These are phyloP conservation scores for Phytophthora pluvialis DNA, from an alignment of 352 stramenopile species.

Conservation along the genomic window DNA sequence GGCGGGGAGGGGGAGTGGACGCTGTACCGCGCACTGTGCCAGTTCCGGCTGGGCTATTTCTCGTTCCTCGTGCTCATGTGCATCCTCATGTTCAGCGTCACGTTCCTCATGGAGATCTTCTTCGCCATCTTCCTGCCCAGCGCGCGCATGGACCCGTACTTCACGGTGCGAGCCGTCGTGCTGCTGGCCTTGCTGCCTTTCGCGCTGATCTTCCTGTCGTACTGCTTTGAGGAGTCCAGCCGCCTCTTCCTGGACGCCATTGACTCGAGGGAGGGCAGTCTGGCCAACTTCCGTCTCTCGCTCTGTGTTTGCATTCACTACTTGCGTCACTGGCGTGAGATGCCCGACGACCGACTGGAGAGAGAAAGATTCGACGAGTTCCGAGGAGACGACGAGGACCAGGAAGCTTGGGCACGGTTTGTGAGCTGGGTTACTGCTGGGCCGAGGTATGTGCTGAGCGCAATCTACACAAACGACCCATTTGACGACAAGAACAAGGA, in stretches of 20 bases:
- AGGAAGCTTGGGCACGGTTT: constrained; percentile 66
- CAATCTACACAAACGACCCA: constrained; percentile 69
- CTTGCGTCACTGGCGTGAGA: constrained; percentile 76
- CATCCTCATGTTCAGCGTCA: constrained; percentile 92
- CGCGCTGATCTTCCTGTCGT: constrained; percentile 84
- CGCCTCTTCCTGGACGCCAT: constrained; percentile 87
- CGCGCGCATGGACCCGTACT: constrained; percentile 72
- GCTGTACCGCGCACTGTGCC: constrained; percentile 79
- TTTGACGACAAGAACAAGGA: constrained; percentile 84
- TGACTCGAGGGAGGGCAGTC: constrained; percentile 80
- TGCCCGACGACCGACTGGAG: constrained; percentile 81
- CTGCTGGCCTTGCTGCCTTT: constrained; percentile 77
- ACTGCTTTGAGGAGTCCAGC: constrained; percentile 86
- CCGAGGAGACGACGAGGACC: constrained; percentile 59
- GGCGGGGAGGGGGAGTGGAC: constrained; percentile 67
- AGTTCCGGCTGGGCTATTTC: constrained; percentile 90
- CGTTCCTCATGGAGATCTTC: constrained; percentile 91
- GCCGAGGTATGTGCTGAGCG: constrained; percentile 43
- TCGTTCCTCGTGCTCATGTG: constrained; percentile 90
- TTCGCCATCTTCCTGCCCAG: constrained; percentile 90
- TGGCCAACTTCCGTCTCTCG: constrained; percentile 86
- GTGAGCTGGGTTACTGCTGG: constrained; percentile 46
- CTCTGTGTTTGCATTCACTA: constrained; percentile 88
- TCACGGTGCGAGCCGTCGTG: constrained; percentile 72
- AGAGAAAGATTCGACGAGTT: constrained; percentile 54